Conservation (phyloP, 2,329 filamentous ascomycete species). For the Myrmaecium sp. region DNA sequence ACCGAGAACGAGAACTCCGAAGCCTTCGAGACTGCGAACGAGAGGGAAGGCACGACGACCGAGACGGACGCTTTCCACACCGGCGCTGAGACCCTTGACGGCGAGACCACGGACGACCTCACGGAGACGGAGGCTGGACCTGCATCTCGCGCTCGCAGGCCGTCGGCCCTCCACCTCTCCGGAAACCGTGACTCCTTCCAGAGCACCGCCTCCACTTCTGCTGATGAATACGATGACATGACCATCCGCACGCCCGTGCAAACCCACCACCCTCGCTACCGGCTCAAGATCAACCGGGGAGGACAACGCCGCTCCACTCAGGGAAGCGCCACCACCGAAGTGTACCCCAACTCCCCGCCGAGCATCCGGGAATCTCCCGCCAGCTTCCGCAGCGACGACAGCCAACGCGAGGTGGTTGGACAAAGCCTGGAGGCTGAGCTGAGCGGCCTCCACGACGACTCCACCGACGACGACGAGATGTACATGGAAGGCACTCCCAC, state of each 20-base stretch:
- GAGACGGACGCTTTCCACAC: slow-evolving; percentile 95
- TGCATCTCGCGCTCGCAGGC: slow-evolving; percentile 15
- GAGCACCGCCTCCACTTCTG: slow-evolving; percentile 80
- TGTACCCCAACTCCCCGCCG: slow-evolving; percentile 41
- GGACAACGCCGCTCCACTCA: slow-evolving; percentile 36
- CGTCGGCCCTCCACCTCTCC: slow-evolving; percentile 23
- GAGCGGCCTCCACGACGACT: slow-evolving; percentile 60
- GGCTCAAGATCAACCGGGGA: slow-evolving; percentile 52
- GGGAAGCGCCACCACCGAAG: slow-evolving; percentile 38
- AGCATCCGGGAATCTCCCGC: slow-evolving; percentile 36
- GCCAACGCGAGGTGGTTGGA: slow-evolving; percentile 30
- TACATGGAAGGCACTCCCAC: slow-evolving; percentile 13
- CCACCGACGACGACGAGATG: slow-evolving; percentile 37
- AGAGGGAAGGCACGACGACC: slow-evolving; percentile 49
- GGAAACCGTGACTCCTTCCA: slow-evolving; percentile 51
- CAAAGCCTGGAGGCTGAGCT: slow-evolving; percentile 88
- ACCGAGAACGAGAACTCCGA: slow-evolving; percentile 49
- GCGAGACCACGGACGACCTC: slow-evolving; percentile 59
- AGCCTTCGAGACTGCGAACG: slow-evolving; percentile 59
- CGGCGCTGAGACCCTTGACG: slow-evolving; percentile 54
- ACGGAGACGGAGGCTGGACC: slow-evolving; percentile 64
- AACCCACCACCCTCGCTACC: slow-evolving; percentile 49
- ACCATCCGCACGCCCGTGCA: slow-evolving; percentile 47
- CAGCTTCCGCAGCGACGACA: slow-evolving; percentile 30
- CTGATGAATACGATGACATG: slow-evolving; percentile 50